phyloP scores from a whole-genome alignment of 768 basidiomycete genomes.

The Serendipita indica region DNA sequence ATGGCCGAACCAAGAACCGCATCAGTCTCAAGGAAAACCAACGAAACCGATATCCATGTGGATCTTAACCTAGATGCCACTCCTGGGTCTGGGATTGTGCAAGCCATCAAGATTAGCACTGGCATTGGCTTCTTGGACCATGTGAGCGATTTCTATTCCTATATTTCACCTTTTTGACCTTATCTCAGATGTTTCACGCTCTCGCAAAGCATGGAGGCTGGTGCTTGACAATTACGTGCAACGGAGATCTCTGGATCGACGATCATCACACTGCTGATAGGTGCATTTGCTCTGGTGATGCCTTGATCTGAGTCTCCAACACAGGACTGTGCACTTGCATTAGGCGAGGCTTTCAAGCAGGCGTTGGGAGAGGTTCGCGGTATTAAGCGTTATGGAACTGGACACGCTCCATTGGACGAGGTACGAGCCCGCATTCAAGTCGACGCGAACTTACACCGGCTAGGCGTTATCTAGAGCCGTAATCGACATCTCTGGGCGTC shows the following conservation, averaged over 20 bases:
- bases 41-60: conserved; percentile 83
- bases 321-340: conserved; percentile 83
- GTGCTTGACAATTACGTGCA: conserved; percentile 79
- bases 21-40: conserved; percentile 66
- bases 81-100: conserved; percentile 43
- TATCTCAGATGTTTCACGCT: conserved; percentile 82
- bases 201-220: conserved; percentile 94
- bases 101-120: conserved; percentile 73
- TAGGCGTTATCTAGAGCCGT: conserved; percentile 92
- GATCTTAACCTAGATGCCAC: conserved; percentile 65
- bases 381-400: conserved; percentile 89
- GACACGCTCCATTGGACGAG: conserved; percentile 94
- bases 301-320: conserved; percentile 17
- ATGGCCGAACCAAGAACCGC: conserved; percentile 24
- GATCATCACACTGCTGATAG: conserved; percentile 99
- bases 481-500: conserved; percentile 95
- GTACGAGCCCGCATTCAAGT: conserved; percentile 28
- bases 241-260: conserved; percentile 94
- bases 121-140: conserved; percentile 99
- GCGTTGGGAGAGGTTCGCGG: conserved; percentile 91
- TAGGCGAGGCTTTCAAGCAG: conserved; percentile 83
- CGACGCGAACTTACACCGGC: conserved; percentile 6
- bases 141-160: conserved; percentile 32
- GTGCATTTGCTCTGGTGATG: conserved; percentile 27
- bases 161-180: background rate